Evolutionary conservation across 441 rosid genomes (phyloP), one percentile per base, ranked within the genome.

Genomic region (Euphorbia schlechtendalii): DNA sequence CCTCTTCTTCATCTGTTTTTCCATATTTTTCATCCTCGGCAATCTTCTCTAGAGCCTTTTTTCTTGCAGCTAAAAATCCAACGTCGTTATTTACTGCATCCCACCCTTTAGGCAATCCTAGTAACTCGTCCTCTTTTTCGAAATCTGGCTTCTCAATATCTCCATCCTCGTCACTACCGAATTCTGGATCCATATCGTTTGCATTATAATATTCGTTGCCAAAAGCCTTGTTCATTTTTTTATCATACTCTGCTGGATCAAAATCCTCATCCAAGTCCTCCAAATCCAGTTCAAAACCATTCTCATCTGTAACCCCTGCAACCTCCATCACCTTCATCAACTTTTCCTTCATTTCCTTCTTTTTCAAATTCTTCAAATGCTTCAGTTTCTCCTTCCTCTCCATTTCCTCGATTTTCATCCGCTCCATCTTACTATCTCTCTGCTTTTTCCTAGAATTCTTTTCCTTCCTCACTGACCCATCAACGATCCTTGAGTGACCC

Each of bases 341-440:
- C 72, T 70, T 90, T 77, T 88, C 94, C 58, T 82, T 74, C 56
- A 92, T 90, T 74, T 92, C 98, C 70, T 81, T 79, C 85, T 84
- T 90, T 84, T 85, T 92, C 73, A 92, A 70, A 76, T 92, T 93
- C 87, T 93, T 93, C 76, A 93, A 70, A 71, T 77, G 88, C 81
- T 88, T 92, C 71, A 90, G 40, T 74, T 92, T 96, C 70, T 86
- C 98, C 72, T 81, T 69, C 77, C 89, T 82, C 82, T 86, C 92
- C 70, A 77, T 65, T 74, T 84, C 95, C 3, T 79, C 92, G 32
- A 65, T 65, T 77, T 71, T 84, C 84, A 77, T 63, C 55, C 96
- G 82, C 70, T 82, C 90, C 76, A 83, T 92, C 70, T 86, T 90
- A 66, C 74, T 82, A 70, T 80, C 80, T 82, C 96, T 81, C 74